Percentiles rank a stretch among this genome's conserved stretches.
Evolutionary conservation across 2,329 filamentous ascomycete genomes (phyloP).

Genomic region (Plenodomus tracheiphilus): DNA sequence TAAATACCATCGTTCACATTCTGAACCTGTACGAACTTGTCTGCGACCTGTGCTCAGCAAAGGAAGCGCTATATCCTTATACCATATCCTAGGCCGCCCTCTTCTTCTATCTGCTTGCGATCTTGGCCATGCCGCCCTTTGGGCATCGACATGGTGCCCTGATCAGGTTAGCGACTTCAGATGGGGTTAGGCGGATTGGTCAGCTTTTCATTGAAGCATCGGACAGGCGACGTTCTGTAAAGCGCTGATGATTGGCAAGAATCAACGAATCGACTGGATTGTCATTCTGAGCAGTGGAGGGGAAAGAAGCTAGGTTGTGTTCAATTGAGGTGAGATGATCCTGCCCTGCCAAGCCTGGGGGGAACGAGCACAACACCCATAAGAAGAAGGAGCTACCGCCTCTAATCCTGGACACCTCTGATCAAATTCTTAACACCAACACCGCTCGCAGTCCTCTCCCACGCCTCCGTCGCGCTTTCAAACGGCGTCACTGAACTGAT

Average conservation of each 20-base stretch:
- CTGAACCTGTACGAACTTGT: neutral
- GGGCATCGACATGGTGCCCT: neutral
- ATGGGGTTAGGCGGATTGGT: neutral
- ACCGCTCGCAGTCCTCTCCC: constrained; percentile 36
- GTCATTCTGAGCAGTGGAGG: too few relatives aligned
- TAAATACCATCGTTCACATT: neutral
- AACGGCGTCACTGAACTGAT: constrained; percentile 36
- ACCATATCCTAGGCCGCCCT: neutral
- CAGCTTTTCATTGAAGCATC: too few relatives aligned
- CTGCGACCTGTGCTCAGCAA: too few relatives aligned
- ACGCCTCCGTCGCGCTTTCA: constrained; percentile 33
- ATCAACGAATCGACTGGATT: too few relatives aligned
- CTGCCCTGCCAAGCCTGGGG: neutral
- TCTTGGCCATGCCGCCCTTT: neutral
- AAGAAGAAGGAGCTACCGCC: neutral
- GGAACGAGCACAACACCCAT: neutral
- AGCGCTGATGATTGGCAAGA: too few relatives aligned
- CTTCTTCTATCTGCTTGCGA: neutral
- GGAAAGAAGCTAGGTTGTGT: neutral
- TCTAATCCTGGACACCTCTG: constrained; percentile 25
- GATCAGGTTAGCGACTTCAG: neutral
- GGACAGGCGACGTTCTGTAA: too few relatives aligned
- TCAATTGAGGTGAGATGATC: neutral
- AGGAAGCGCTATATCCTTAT: too few relatives aligned
- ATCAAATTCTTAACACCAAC: constrained; percentile 43